phyloP scores from a whole-genome alignment of 1,284 basidiomycete species.

The Heliocybe sulcata region DNA sequence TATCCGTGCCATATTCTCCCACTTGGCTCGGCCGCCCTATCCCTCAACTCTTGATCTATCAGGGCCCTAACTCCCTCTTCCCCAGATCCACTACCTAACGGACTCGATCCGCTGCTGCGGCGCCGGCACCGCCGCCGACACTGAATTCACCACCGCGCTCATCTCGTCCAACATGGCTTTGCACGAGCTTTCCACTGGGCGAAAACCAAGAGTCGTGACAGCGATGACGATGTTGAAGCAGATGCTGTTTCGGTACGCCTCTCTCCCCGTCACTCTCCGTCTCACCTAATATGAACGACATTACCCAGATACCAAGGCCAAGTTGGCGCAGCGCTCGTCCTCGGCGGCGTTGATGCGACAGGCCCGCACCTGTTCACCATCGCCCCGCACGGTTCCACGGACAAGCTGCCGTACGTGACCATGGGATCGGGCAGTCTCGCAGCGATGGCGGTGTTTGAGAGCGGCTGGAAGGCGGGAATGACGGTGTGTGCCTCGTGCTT shows the following conservation, averaged over 20 bases:
- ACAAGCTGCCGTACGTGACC: conserved; percentile 98
- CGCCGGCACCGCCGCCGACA: conserved; percentile 97
- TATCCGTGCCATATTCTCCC: no score
- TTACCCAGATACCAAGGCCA: conserved; percentile 83
- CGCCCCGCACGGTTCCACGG: conserved; percentile 94
- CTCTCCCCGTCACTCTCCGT: not conserved
- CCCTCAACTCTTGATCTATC: no score
- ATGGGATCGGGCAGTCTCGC: conserved; percentile 97
- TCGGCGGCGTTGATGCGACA: conserved; percentile 93
- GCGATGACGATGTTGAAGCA: conserved; percentile 99
- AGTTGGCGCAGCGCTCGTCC: conserved; percentile 91
- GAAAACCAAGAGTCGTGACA: conserved; percentile 87
- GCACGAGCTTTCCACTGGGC: conserved; percentile 78
- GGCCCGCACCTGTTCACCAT: conserved; percentile 97
- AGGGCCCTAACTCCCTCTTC: not conserved
- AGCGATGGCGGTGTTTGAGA: conserved; percentile 98
- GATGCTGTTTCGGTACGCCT: conserved; percentile 55
- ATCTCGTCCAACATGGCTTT: conserved; percentile 93
- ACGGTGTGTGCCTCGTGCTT: conserved; percentile 52
- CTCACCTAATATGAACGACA: not conserved
- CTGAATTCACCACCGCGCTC: conserved; percentile 90
- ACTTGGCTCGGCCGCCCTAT: no score
- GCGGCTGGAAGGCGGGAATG: conserved; percentile 80
- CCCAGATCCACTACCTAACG: conserved; percentile 95
- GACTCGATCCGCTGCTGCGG: conserved; percentile 96